These are phyloP conservation scores for Margaritispora aquatica DNA, from an alignment of 495 filamentous ascomycete species.

Conservation along the genomic window DNA sequence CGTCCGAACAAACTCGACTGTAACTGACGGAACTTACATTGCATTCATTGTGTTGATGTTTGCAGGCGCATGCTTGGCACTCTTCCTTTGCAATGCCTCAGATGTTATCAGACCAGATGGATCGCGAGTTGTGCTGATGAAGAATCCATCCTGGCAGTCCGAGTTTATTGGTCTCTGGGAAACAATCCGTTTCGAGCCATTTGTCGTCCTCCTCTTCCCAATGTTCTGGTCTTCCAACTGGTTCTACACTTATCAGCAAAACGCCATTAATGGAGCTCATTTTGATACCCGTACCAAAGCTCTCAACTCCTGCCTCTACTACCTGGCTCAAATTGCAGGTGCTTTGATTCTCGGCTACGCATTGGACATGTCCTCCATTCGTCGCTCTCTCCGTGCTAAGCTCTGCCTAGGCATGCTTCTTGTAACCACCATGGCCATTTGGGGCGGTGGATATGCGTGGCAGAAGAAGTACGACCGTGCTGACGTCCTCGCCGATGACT, in stretches of 20 bases:
- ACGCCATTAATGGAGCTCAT: constrained; percentile 56
- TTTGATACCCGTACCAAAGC: constrained; percentile 81
- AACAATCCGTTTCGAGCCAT: constrained; percentile 64
- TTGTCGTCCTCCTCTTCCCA: constrained; percentile 80
- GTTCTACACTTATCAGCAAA: constrained; percentile 66
- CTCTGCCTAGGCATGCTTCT: constrained; percentile 59
- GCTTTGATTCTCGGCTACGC: constrained; percentile 71
- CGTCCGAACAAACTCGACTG: constrained; percentile 44
- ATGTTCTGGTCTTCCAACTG: constrained; percentile 80
- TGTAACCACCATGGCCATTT: constrained; percentile 71
- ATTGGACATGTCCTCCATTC: constrained; percentile 57
- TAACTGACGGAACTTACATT: constrained; percentile 82
- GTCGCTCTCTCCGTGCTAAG: constrained; percentile 72
- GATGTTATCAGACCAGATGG: constrained; percentile 70
- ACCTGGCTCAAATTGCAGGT: constrained; percentile 80
- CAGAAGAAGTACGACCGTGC: constrained; percentile 56
- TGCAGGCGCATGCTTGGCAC: constrained; percentile 63
- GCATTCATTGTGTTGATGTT: constrained; percentile 88
- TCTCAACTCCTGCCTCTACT: constrained; percentile 83
- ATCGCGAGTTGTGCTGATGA: constrained; percentile 77
- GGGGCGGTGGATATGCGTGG: constrained; percentile 84
- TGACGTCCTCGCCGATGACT: constrained; percentile 27
- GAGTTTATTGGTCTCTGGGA: constrained; percentile 76
- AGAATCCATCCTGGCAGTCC: constrained; percentile 74
- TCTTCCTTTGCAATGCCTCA: constrained; percentile 65